Evolutionary conservation across 2,329 filamentous ascomycete species (phyloP), one percentile per base, ranked within the genome.

Genomic region (Teratosphaeriaceae sp.): DNA sequence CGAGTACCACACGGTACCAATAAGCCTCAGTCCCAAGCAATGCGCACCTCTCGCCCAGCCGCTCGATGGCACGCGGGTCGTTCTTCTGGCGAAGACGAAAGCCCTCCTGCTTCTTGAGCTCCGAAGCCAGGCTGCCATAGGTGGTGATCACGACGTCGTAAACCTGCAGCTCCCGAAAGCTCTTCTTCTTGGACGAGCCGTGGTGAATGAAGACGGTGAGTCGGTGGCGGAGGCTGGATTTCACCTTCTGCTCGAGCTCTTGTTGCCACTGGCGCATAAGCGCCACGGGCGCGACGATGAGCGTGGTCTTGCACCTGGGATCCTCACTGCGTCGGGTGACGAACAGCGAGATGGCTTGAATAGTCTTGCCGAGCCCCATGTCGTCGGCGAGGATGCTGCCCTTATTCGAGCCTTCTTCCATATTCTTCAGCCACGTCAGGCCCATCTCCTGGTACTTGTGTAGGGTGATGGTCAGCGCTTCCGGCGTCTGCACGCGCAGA

Each of bases 351-450:
- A 96, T 71, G 4, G 85, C 82, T 48, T 90, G 87, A 19, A 95
- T 82, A 0, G 86, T 90, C 65, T 92, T 90, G 6, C 86, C 86
- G 9, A 90, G 69, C 6, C 86, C 86, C 86, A 90, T 92, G 49
- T 88, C 84, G 55, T 88, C 84, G 1, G 82, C 84, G 19, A 89
- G 69, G 43, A 90, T 87, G 18, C 85, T 83, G 15, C 85, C 85
- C 55, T 84, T 88, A 41, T 81, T 79, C 2, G 69, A 73, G 7
- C 85, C 80, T 44, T 78, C 73, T 62, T 90, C 86, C 71, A 82
- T 85, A 5, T 77, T 75, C 55, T 80, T 80, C 67, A 92, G 76
- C 86, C 86, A 92, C 1, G 79, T 74, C 27, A 90, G 62, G 3
- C 84, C 86, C 15, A 90, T 69, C 54, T 85, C 82, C 59, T 96